Conservation (phyloP, 225 moss, liverwort and hornwort genomes). For the Physcomitrium patens region DNA sequence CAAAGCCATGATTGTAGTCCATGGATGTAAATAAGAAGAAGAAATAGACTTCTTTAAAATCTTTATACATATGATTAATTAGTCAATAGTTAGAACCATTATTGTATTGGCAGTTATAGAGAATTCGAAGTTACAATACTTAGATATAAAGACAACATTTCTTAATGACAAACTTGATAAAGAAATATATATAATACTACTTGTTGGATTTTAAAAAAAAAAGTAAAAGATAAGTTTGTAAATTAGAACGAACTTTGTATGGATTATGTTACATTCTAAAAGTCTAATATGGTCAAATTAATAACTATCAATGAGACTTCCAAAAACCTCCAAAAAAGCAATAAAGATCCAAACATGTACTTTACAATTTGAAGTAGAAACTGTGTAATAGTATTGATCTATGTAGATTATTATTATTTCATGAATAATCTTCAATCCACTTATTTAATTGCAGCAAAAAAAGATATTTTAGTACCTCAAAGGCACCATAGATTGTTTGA, state of each 20-base stretch:
- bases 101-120: not conserved
- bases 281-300: not conserved
- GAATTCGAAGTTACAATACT: not conserved
- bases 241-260: not conserved
- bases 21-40: slow-evolving; percentile 9
- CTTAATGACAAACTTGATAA: not conserved
- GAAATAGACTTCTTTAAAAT: not conserved
- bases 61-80: not conserved
- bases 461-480: no score
- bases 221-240: not conserved
- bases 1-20: not conserved
- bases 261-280: not conserved
- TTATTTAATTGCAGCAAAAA: not conserved
- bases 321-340: not conserved
- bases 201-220: not conserved
- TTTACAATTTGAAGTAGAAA: not conserved
- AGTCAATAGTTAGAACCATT: not conserved
- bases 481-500: not conserved
- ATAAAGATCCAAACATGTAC: no score
- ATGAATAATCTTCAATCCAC: not conserved
- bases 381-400: not conserved
- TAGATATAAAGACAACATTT: slow-evolving; percentile 13
- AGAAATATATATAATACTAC: slow-evolving; percentile 15
- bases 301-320: not conserved
- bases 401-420: not conserved